A percentile compares a stretch with the other conserved stretches of the same genome.
Evolutionary conservation across 495 filamentous ascomycete species (phyloP).

Genomic region (Xylaria intraflava): DNA sequence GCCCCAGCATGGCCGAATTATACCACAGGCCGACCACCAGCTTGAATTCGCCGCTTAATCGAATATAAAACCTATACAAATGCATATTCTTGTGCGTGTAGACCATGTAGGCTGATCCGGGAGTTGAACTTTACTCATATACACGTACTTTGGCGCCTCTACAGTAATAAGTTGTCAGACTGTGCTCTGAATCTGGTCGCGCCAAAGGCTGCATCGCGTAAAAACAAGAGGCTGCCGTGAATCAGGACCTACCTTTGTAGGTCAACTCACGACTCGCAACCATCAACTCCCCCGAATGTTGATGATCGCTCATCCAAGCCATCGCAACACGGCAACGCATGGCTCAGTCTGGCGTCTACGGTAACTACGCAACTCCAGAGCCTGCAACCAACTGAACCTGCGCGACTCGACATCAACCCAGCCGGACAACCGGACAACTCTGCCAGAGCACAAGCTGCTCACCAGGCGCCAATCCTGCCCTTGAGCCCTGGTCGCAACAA

Average conservation of each 20-base stretch:
- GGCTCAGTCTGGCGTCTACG: not conserved
- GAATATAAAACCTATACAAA: not conserved
- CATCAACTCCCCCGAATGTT: not conserved
- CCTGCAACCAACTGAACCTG: not conserved
- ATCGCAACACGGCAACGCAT: not conserved
- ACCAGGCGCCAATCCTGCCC: not conserved
- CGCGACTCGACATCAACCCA: not conserved
- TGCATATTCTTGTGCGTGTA: not conserved
- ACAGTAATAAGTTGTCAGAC: no score
- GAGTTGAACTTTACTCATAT: not conserved
- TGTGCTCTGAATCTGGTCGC: not conserved
- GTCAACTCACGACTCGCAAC: not conserved
- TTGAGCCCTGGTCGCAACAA: conserved; percentile 1
- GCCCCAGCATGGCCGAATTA: no score
- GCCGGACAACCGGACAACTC: not conserved
- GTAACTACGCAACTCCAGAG: not conserved
- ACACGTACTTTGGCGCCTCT: not conserved
- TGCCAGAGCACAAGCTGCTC: not conserved
- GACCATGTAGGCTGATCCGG: not conserved
- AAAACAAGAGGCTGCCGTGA: conserved; percentile 5
- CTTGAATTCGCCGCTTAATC: no score
- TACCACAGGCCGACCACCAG: no score
- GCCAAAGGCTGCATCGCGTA: conserved; percentile 7
- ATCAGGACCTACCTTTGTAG: not conserved
- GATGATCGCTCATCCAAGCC: not conserved